These are phyloP conservation scores for Plantago major DNA, from an alignment of 257 asterid species.

Conservation along the genomic window DNA sequence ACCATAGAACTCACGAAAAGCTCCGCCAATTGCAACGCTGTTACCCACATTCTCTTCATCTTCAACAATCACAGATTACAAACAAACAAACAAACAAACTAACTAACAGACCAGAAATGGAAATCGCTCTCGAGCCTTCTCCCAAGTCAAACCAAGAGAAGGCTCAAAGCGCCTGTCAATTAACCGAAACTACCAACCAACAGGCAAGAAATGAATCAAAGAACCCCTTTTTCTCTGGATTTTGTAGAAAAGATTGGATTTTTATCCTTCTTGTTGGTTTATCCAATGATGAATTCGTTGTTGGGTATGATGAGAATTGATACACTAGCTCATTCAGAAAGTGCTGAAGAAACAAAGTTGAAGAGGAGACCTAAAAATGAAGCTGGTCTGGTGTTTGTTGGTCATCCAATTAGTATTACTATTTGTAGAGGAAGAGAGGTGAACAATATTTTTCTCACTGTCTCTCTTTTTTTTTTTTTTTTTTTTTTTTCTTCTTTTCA, in stretches of 20 bases:
- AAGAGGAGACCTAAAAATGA: constrained; percentile 1
- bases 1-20: constrained; percentile 66
- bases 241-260: not conserved
- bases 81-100: not conserved
- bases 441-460: not conserved
- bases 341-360: constrained; percentile 9
- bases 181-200: constrained; percentile 14
- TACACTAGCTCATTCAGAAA: constrained; percentile 23
- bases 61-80: not conserved
- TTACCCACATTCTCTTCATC: constrained; percentile 78
- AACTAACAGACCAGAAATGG: not conserved
- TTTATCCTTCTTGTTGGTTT: not conserved
- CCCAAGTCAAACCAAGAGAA: constrained; percentile 42
- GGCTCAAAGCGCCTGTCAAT: constrained; percentile 31
- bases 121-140: constrained; percentile 48
- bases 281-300: constrained; percentile 46
- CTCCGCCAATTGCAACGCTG: constrained; percentile 63
- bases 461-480: not conserved
- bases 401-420: not conserved
- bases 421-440: not conserved
- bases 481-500: not conserved
- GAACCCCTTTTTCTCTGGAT: constrained; percentile 13
- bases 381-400: not conserved
- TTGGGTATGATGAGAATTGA: too few species aligned
- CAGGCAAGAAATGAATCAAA: constrained; percentile 14